A percentile compares a stretch with the other conserved stretches of the same genome.
These are phyloP conservation scores for Hypericum androsaemum DNA, from an alignment of 345 rosid genomes.

Conservation along the genomic window DNA sequence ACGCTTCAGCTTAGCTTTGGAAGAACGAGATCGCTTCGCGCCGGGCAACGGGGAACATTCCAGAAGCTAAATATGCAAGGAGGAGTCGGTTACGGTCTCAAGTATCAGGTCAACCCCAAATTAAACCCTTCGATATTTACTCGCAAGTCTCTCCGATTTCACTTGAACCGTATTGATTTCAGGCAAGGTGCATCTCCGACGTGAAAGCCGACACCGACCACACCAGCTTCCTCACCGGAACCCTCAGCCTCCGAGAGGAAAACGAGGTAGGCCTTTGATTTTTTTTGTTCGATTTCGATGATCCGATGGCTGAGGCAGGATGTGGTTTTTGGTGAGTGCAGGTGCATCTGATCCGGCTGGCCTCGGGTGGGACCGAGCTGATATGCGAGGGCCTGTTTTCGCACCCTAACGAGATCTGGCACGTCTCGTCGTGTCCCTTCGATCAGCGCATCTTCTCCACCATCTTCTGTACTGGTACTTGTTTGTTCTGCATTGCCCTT, in stretches of 20 bases:
- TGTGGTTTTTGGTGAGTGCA: constrained; percentile 7
- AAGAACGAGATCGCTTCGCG: too few relatives aligned
- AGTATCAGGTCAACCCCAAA: constrained; percentile 51
- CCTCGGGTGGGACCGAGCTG: constrained; percentile 81
- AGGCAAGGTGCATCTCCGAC: constrained; percentile 93
- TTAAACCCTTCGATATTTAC: not conserved
- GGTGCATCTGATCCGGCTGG: constrained; percentile 89
- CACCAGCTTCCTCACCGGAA: constrained; percentile 93
- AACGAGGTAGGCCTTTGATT: constrained; percentile 46
- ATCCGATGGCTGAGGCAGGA: not conserved
- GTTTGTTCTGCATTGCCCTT: not conserved
- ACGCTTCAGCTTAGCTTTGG: too few relatives aligned
- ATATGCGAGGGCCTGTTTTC: constrained; percentile 87
- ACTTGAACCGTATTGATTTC: not conserved
- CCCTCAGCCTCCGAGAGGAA: constrained; percentile 83
- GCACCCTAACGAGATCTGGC: constrained; percentile 94
- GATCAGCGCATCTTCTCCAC: constrained; percentile 93
- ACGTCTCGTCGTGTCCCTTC: constrained; percentile 75
- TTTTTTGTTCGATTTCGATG: too few relatives aligned
- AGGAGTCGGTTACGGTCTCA: constrained; percentile 81
- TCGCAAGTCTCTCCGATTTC: not conserved
- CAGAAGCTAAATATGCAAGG: constrained; percentile 49
- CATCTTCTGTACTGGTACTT: constrained; percentile 65
- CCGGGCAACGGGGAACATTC: too few relatives aligned
- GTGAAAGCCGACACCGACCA: constrained; percentile 91